These are phyloP conservation scores for Pontederia crassipes DNA, from an alignment of 176 grass and related monocot species.

Conservation along the genomic window DNA sequence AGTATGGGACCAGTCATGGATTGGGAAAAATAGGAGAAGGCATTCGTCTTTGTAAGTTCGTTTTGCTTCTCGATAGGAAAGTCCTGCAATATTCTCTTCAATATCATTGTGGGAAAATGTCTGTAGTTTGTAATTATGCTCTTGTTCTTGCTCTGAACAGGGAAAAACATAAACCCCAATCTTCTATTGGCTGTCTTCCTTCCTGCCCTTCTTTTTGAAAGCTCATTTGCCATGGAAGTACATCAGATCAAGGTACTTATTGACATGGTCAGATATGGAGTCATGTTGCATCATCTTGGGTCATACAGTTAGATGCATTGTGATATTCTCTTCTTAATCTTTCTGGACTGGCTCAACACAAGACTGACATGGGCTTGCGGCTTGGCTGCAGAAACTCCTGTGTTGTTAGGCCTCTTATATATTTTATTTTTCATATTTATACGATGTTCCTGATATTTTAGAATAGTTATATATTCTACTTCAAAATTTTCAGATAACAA, in stretches of 20 bases:
- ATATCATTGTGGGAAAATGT: too few relatives aligned
- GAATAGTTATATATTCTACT: too few relatives aligned
- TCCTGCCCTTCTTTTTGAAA: conserved; percentile 89
- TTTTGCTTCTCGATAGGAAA: background rate
- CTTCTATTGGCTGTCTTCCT: conserved; percentile 82
- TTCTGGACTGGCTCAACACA: too few relatives aligned
- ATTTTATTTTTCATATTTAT: too few relatives aligned
- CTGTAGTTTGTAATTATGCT: background rate
- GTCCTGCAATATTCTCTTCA: too few relatives aligned
- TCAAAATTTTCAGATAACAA: too few relatives aligned
- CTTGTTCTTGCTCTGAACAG: conserved; percentile 23
- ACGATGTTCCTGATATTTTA: too few relatives aligned
- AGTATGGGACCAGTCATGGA: conserved; percentile 60
- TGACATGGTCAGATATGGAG: background rate
- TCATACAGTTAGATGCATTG: too few relatives aligned
- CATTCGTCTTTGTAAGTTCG: conserved; percentile 78
- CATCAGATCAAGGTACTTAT: conserved; percentile 89
- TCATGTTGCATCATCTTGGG: background rate
- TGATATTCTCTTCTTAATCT: too few relatives aligned
- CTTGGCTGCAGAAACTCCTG: too few relatives aligned
- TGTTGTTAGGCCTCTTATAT: too few relatives aligned
- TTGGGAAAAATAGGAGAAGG: conserved; percentile 81
- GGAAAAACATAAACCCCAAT: conserved; percentile 84
- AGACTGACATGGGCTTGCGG: too few relatives aligned
- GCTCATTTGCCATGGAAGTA: conserved; percentile 86